Base-by-base conservation (phyloP, 2,329 filamentous ascomycete genomes). In the Grosmannia serpens region DNA sequence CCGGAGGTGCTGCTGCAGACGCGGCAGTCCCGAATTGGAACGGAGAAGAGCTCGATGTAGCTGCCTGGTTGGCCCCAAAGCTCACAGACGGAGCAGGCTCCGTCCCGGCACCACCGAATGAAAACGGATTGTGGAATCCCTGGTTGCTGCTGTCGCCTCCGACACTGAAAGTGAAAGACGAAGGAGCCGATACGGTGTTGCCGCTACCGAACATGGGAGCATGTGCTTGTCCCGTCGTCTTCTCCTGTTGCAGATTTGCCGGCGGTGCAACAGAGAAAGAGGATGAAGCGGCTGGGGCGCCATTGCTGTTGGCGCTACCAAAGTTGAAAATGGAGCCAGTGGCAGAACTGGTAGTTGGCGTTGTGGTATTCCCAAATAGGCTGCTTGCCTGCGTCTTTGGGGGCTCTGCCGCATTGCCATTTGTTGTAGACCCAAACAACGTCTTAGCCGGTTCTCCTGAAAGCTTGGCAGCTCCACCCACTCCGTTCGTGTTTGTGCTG, bases 71-170 rank as follows among this genome's bases (percentile, higher is more conserved):
- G 22, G 52, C 58, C 24, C 74, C 75, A 49, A 78, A 78, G 60
- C 67, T 70, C 61, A 74, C 70, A n/a, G 68, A 67, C 2, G 69
- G 61, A 2, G 67, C 63, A 6, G 66, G 61, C 15, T 58, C 57
- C 4, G 46, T 13, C 6, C 53, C 35, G 44, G 67, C 64, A 10
- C 65, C 64, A 56, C 68, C 59, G 60, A 64, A 47, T 60, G 67
- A 69, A 60, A 77, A 77, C 0, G 73, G 64, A 58, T 71, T 75
- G 60, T 69, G 73, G 58, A 75, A 67, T 3, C 74, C 63, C 41
- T 69, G 65, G 11, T 62, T 62, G 35, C 64, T 62, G 50, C 63
- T 46, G 53, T 29, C 65, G 8, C 67, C 69, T 6, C 67, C 71
- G 9, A 68, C 66, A 15, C 65, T 70, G 60, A 76, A 77, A 4